A percentile compares a stretch with the other conserved stretches of the same genome.
Conservation (phyloP, 2,329 filamentous ascomycete species). For the Aureobasidium leucospermi region DNA sequence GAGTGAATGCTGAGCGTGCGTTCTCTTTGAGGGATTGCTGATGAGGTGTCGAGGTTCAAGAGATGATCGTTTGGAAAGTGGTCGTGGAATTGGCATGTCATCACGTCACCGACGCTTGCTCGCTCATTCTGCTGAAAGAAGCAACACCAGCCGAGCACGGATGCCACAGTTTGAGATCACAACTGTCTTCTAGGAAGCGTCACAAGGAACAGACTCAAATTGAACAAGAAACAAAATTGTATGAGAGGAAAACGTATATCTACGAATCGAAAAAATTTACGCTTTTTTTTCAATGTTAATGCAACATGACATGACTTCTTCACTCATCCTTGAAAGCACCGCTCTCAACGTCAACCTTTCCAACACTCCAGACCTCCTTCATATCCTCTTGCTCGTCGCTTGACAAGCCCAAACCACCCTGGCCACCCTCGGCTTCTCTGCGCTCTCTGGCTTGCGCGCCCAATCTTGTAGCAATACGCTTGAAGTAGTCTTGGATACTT, state of each 20-base stretch:
- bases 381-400: slow-evolving; percentile 93
- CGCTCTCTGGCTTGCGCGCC: slow-evolving; percentile 84
- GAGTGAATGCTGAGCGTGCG: not conserved
- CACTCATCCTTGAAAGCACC: slow-evolving; percentile 16
- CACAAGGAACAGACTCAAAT: too few relatives aligned
- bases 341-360: slow-evolving; percentile 75
- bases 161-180: too few relatives aligned
- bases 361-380: slow-evolving; percentile 91
- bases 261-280: not conserved
- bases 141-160: not conserved
- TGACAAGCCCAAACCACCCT: slow-evolving; percentile 74
- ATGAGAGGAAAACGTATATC: not conserved
- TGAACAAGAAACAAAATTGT: not conserved
- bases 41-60: not conserved
- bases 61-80: not conserved
- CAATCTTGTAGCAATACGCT: slow-evolving; percentile 76
- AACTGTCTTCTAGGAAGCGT: too few relatives aligned
- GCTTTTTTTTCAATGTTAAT: not conserved
- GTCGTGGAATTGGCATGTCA: not conserved
- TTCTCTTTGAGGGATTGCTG: not conserved
- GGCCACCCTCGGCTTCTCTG: slow-evolving; percentile 82
- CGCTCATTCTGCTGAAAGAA: not conserved
- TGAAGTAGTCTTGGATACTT: slow-evolving; percentile 96
- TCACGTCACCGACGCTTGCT: not conserved
- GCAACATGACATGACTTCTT: not conserved